Conservation (phyloP, 2,329 filamentous ascomycete species). For the Biscogniauxia marginata region DNA sequence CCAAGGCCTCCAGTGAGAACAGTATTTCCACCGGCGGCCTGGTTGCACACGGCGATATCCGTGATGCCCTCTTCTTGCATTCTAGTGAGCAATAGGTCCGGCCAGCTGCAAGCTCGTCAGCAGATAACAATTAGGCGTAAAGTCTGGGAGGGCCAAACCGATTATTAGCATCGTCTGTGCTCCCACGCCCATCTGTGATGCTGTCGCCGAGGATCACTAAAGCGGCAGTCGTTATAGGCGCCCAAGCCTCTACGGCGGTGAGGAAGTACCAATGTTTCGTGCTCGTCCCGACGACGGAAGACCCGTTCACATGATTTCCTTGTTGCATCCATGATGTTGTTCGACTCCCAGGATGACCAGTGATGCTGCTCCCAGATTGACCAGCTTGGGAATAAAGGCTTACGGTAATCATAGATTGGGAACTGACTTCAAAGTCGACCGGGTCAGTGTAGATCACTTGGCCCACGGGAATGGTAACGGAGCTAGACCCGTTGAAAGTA, state of each 20-base stretch:
- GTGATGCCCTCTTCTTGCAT: conserved; percentile 48
- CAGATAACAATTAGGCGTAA: not conserved
- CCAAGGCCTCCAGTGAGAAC: conserved; percentile 62
- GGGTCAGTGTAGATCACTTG: conserved; percentile 61
- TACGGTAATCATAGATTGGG: conserved; percentile 54
- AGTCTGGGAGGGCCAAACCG: conserved; percentile 34
- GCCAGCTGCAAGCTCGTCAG: conserved; percentile 43
- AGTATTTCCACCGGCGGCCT: conserved; percentile 68
- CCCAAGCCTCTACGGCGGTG: conserved; percentile 57
- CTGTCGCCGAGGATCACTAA: conserved; percentile 62
- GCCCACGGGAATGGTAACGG: conserved; percentile 54
- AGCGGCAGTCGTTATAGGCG: conserved; percentile 40
- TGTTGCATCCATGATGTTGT: conserved; percentile 59
- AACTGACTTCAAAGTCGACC: conserved; percentile 50
- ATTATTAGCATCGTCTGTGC: conserved; percentile 58
- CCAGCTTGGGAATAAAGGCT: conserved; percentile 57
- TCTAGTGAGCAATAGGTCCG: conserved; percentile 52
- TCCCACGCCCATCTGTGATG: conserved; percentile 67
- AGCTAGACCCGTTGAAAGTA: conserved; percentile 55
- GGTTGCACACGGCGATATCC: conserved; percentile 58
- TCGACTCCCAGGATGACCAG: conserved; percentile 63
- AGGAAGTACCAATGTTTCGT: conserved; percentile 56
- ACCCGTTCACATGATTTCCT: conserved; percentile 54
- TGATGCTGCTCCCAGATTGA: conserved; percentile 57
- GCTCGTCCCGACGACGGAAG: conserved; percentile 43